Evolutionary conservation across 352 stramenopile species (phyloP).

Genomic region (Blastocystis sp.): DNA sequence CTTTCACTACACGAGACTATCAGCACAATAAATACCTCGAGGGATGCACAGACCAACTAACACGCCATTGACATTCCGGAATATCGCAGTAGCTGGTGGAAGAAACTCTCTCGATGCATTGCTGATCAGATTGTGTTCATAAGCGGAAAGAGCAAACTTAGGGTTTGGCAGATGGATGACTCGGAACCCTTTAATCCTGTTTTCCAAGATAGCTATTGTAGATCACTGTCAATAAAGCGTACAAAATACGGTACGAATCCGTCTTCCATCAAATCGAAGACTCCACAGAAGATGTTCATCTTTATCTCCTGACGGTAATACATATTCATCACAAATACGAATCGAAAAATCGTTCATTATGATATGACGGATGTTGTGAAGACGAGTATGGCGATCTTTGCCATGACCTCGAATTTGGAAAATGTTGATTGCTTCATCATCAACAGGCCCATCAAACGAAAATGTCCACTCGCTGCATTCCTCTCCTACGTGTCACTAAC

Average conservation of each 20-base stretch:
- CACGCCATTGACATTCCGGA: conserved; percentile 14
- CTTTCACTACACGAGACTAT: neutral
- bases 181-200: neutral
- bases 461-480: conserved; percentile 43
- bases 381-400: neutral
- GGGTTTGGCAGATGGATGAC: neutral
- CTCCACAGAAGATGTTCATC: conserved; percentile 40
- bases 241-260: conserved; percentile 7
- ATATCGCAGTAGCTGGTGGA: neutral
- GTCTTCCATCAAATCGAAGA: conserved; percentile 33
- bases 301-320: neutral
- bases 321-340: neutral
- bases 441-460: neutral
- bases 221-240: neutral
- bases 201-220: conserved; percentile 6
- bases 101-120: conserved; percentile 31
- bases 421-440: neutral
- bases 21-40: neutral
- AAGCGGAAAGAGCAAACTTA: conserved; percentile 14
- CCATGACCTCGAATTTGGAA: conserved; percentile 43
- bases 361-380: conserved; percentile 36
- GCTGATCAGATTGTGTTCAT: neutral
- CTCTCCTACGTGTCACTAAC: neutral
- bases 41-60: conserved; percentile 29
- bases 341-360: neutral